Percentiles rank a stretch among this genome's conserved stretches.
Evolutionary conservation across 148 eudicot genomes (phyloP).

Genomic region (Silene latifolia): DNA sequence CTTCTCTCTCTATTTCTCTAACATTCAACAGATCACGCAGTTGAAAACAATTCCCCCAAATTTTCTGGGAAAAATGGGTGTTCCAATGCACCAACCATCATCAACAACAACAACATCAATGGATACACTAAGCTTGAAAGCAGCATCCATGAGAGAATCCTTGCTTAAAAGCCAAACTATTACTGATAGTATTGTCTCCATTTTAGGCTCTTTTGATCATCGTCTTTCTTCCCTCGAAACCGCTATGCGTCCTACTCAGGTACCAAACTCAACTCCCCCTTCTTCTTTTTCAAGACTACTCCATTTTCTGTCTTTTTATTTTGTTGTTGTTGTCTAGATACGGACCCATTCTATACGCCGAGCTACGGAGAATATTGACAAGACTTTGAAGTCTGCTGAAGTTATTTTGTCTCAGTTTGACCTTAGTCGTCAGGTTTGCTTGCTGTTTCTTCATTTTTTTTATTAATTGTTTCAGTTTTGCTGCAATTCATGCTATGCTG

Average conservation of each 20-base stretch:
- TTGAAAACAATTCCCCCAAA: neutral
- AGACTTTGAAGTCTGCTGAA: conserved; percentile 82
- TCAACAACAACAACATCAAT: conserved; percentile 20
- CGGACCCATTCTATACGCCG: conserved; percentile 75
- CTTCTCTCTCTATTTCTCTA: neutral
- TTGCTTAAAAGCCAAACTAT: conserved; percentile 70
- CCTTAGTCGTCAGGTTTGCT: conserved; percentile 66
- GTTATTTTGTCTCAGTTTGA: conserved; percentile 76
- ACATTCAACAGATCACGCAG: neutral
- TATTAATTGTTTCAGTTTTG: neutral
- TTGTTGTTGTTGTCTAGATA: too few species aligned
- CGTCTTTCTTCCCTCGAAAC: conserved; percentile 94
- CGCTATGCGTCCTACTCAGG: conserved; percentile 99
- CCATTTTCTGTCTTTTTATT: too few species aligned
- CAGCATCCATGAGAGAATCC: conserved; percentile 79
- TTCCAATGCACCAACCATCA: conserved; percentile 23
- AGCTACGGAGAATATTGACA: conserved; percentile 91
- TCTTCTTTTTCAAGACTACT: too few species aligned
- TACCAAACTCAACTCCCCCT: too few species aligned
- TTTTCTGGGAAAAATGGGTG: conserved; percentile 28
- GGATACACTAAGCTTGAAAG: conserved; percentile 58
- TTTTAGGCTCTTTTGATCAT: conserved; percentile 89
- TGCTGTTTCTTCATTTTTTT: neutral
- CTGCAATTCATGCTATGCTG: neutral
- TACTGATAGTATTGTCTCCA: conserved; percentile 73